Evolutionary conservation across 306 rosid species (phyloP).

Genomic region (Corylus avellana): DNA sequence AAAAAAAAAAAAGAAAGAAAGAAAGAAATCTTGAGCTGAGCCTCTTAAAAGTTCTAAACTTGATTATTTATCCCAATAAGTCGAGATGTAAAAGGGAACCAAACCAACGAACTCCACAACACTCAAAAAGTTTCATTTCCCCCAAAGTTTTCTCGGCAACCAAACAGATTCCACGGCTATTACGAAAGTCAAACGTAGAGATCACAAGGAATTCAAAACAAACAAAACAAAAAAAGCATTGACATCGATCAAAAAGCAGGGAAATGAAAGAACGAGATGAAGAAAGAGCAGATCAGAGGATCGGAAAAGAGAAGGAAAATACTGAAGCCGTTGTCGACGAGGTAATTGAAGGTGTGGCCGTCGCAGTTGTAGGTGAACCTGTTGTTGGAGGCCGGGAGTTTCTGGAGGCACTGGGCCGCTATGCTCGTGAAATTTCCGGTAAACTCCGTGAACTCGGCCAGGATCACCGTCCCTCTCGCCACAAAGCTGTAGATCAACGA

Average conservation of each 20-base stretch:
- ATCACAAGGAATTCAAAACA: not conserved
- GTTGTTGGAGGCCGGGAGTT: conserved; percentile 91
- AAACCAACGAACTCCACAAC: not conserved
- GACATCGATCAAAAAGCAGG: not conserved
- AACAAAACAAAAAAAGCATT: not conserved
- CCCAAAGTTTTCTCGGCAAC: too few relatives aligned
- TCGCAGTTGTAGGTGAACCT: conserved; percentile 93
- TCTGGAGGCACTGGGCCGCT: conserved; percentile 93
- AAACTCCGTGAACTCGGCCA: conserved; percentile 83
- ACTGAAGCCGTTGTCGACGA: conserved; percentile 91
- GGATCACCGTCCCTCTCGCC: conserved; percentile 77
- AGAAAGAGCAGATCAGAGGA: not conserved
- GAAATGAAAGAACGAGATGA: not conserved
- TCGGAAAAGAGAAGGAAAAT: conserved; percentile 11
- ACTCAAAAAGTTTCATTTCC: too few relatives aligned
- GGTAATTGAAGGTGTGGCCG: conserved; percentile 97
- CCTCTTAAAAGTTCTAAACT: not conserved
- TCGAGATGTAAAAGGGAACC: not conserved
- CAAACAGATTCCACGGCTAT: not conserved
- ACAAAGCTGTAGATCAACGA: conserved; percentile 94
- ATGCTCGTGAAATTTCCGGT: conserved; percentile 72
- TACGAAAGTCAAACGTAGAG: not conserved
- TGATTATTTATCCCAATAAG: not conserved
- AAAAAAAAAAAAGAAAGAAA: too few relatives aligned
- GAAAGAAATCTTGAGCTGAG: too few relatives aligned